A percentile compares a stretch with the other conserved stretches of the same genome.
Evolutionary conservation across 495 filamentous ascomycete genomes (phyloP).

Genomic region (Aspergillus sclerotioniger): DNA sequence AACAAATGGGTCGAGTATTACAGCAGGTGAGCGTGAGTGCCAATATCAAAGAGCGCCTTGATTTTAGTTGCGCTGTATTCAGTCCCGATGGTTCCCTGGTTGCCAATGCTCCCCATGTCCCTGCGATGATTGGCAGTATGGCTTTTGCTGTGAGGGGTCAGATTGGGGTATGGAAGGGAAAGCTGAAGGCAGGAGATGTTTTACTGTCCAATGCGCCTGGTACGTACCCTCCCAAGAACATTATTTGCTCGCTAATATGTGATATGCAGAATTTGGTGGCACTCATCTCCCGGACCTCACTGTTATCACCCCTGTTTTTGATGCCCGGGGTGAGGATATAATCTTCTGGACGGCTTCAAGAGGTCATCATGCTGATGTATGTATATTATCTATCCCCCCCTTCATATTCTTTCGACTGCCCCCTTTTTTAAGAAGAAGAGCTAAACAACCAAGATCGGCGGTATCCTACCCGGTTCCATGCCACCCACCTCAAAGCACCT

Average conservation of each 20-base stretch:
- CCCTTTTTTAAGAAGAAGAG: background rate
- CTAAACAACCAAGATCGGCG: background rate
- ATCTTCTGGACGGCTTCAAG: background rate
- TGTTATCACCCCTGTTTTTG: background rate
- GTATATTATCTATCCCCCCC: too few relatives aligned
- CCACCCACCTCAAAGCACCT: background rate
- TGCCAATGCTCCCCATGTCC: background rate
- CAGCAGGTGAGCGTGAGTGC: background rate
- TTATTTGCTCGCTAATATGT: background rate
- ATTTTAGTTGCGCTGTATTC: background rate
- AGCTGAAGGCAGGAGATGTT: background rate
- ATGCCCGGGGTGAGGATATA: background rate
- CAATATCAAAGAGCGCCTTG: background rate
- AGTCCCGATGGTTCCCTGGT: background rate
- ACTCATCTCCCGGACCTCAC: background rate
- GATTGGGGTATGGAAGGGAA: background rate
- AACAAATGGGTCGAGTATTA: background rate
- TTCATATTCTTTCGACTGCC: too few relatives aligned
- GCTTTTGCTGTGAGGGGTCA: background rate
- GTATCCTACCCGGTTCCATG: background rate
- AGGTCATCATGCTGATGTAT: background rate
- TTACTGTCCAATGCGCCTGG: background rate
- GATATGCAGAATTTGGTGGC: background rate
- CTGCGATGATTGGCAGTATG: background rate
- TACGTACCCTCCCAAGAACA: background rate